Base-by-base conservation (phyloP, 306 rosid species). In the Trifolium pratense region DNA sequence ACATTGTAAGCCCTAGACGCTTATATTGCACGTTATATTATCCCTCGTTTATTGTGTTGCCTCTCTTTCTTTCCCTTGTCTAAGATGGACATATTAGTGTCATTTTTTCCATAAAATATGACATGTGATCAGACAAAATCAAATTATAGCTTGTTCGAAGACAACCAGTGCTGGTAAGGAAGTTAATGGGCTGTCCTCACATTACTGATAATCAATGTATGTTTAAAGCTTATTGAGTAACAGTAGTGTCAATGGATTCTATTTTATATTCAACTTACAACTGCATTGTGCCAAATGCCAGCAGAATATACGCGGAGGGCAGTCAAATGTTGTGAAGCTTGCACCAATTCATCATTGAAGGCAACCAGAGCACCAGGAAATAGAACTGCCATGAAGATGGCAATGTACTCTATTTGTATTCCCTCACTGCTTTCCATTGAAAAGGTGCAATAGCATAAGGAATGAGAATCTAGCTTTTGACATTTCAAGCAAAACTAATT, bases 281-380 rank as follows among this genome's bases (percentile, higher is more conserved):
- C 88, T 78, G 96, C 97, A 79, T 93, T 93, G 86, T 93, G 98
- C 98, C 97, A 93, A 77, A 93, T 78, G 62, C 98, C 98, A 79
- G 98, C 96, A 79, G 93, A 84, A 70, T 90, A 93, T 10, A 93
- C 77, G 1, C 97, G 91, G 64, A 93, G 97, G 9, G 90, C 77
- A 65, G 89, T 12, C 66, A 83, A 84, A 74, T 73, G 81, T 7
- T 92, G 83, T 9, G 83, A 73, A 39, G 58, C 77, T 65, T 85
- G 90, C 77, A 93, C 82, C 51, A 75, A 77, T 23, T 90, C 90
- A 18, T 68, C 73, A 75, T 89, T 78, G 60, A 90, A 90, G 68
- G 97, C 97, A 58, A 90, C 96, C 80, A 93, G 83, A 58, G 96
- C 96, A 70, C 98, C 98, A 45, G 98, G 98, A 87, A 93, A 87